Percentiles rank a stretch among this genome's conserved stretches.
These are phyloP conservation scores for Eucalyptus pauciflora DNA, from an alignment of 345 rosid species.

Conservation along the genomic window DNA sequence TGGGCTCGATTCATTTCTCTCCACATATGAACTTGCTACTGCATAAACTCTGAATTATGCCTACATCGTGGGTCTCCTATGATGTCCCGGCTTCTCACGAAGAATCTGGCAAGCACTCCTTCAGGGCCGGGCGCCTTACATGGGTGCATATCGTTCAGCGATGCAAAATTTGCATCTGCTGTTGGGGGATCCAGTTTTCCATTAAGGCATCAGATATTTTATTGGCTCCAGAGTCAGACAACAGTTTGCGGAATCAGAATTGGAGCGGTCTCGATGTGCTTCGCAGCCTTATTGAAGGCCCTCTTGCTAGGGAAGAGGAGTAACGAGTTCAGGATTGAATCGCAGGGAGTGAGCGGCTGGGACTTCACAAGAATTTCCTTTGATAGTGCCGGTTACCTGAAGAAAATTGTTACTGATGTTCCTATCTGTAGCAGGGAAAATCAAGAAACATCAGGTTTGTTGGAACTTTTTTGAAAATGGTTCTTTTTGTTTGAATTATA, in stretches of 20 bases:
- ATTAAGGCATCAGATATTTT: neutral
- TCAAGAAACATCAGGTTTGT: neutral
- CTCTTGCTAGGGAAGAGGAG: neutral
- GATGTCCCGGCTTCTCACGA: neutral
- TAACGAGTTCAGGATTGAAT: neutral
- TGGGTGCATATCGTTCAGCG: too few species aligned
- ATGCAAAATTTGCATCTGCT: neutral
- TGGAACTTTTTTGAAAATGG: neutral
- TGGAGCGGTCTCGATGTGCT: neutral
- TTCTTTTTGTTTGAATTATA: neutral
- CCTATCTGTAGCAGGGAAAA: neutral
- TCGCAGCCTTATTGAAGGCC: neutral
- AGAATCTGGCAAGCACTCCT: neutral
- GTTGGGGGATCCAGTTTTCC: neutral
- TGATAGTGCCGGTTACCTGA: neutral
- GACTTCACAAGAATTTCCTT: neutral
- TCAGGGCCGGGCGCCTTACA: neutral
- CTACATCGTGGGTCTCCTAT: neutral
- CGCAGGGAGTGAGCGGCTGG: neutral
- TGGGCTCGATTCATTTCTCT: neutral
- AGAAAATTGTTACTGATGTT: neutral
- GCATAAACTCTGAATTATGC: neutral
- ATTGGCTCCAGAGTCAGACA: neutral
- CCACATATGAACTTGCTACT: neutral
- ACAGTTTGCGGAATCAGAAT: neutral